Conservation (phyloP, 192 early-diverging fungal species). For the Glomus cerebriforme region DNA sequence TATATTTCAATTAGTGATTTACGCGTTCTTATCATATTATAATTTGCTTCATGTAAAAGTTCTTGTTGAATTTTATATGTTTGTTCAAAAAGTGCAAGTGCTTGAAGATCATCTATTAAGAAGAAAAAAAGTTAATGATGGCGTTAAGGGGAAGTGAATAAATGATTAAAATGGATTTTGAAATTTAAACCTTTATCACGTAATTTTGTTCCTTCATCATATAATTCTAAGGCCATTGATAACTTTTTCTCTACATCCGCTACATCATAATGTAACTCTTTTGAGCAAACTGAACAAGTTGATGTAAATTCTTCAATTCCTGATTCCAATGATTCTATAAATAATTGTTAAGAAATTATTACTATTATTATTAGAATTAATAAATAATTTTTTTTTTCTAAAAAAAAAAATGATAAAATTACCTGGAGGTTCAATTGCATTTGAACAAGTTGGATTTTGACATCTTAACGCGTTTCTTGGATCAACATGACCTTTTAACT, state of each 20-base stretch:
- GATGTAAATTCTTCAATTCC: slow-evolving; percentile 13
- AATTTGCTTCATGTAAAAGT: slow-evolving; percentile 22
- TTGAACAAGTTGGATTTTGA: slow-evolving; percentile 4
- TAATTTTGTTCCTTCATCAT: slow-evolving; percentile 19
- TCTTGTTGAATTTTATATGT: slow-evolving; percentile 10
- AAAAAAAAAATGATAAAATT: not conserved
- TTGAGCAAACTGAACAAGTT: slow-evolving; percentile 10
- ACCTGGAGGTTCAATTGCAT: slow-evolving; percentile 30
- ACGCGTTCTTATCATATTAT: slow-evolving; percentile 14
- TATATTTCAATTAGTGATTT: slow-evolving; percentile 16
- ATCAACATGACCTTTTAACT: slow-evolving; percentile 16
- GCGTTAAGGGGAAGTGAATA: too few species aligned
- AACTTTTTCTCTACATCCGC: slow-evolving; percentile 12
- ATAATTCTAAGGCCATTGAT: not conserved
- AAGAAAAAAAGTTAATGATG: too few species aligned
- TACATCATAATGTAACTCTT: slow-evolving; percentile 8
- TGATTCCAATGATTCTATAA: slow-evolving; percentile 19
- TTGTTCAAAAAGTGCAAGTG: slow-evolving; percentile 12
- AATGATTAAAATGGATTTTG: not conserved
- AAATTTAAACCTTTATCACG: not conserved
- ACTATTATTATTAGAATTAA: not conserved
- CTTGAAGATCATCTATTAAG: slow-evolving; percentile 6
- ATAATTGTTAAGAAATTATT: not conserved
- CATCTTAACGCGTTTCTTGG: slow-evolving; percentile 30
- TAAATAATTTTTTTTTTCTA: not conserved